phyloP scores from a whole-genome alignment of 192 early-diverging fungal genomes.

The Gonapodya prolifera region DNA sequence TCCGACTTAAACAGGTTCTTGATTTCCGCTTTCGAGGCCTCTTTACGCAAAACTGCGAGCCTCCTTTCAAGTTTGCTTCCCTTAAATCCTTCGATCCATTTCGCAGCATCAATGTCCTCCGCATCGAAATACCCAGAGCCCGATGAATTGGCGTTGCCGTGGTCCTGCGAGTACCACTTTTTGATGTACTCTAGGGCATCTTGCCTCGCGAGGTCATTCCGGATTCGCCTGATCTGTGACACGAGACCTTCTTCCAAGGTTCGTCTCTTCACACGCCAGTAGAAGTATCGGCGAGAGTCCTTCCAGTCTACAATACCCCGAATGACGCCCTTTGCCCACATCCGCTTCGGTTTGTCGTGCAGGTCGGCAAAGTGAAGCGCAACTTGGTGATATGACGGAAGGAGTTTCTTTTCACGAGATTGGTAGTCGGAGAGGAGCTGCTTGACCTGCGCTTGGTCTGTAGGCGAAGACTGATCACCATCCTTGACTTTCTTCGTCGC shows the following conservation, averaged over 20 bases:
- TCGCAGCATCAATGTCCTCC: background rate
- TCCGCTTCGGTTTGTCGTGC: constrained; percentile 89
- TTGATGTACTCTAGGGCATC: constrained; percentile 33
- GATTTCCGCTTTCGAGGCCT: background rate
- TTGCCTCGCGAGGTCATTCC: constrained; percentile 30
- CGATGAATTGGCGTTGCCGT: background rate
- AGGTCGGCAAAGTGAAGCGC: constrained; percentile 95
- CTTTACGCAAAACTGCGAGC: background rate
- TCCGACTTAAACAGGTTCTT: background rate
- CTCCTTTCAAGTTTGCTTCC: background rate
- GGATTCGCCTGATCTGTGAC: constrained; percentile 40
- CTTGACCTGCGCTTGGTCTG: constrained; percentile 50
- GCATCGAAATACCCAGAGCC: background rate
- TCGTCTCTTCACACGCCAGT: constrained; percentile 77
- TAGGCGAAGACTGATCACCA: background rate
- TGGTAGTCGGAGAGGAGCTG: constrained; percentile 40
- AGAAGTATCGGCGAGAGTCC: constrained; percentile 74
- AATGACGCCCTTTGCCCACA: constrained; percentile 89
- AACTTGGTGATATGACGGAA: constrained; percentile 87
- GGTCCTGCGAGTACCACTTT: constrained; percentile 56
- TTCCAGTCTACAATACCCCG: constrained; percentile 66
- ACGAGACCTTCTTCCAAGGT: constrained; percentile 66
- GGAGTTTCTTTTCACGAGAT: constrained; percentile 61
- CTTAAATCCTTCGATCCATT: background rate
- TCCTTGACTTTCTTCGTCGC: background rate